Evolutionary conservation across 2,329 filamentous ascomycete species (phyloP), one percentile per base, ranked within the genome.

Genomic region (Neofusicoccum sp.): DNA sequence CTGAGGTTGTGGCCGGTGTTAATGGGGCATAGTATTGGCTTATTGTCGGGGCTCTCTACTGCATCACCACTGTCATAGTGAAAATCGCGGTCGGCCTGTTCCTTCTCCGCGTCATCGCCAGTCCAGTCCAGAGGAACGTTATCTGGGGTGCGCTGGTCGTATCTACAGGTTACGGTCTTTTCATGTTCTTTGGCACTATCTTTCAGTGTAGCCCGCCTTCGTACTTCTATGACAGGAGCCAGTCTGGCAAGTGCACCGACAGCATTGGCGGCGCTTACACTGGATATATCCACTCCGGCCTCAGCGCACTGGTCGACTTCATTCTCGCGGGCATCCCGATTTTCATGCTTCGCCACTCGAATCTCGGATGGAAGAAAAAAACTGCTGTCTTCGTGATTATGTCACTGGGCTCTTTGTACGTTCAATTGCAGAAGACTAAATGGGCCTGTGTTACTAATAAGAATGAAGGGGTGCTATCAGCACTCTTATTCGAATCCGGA

Each of bases 1-100:
- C 1, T 24, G 12, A 0, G 28, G 26, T 14, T 12, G 47, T 8
- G 7, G 43, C 6, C 34, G 43, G 16, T 57, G 36, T 71, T 30
- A 68, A 64, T 9, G 9, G 28, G 36, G 7, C 9, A 20, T 48
- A 77, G 76, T 77, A 70, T 63, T 85, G 80, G 81, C 84, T 79
- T 72, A 75, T 84, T 12, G 81, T 80, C 63, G 82, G 84, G 65
- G 71, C 80, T n/a, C 77, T 79, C 62, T 85, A 85, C 67, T 76
- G 79, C 6, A 68, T 81, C 56, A 75, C 76, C 3, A 81, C 76
- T 33, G 75, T 76, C 40, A 66, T 80, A 11, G 74, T 82, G 41
- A 83, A 83, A 61, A 72, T 83, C 36, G 79, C 82, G 0, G 80
- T 85, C 53, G 80, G 57, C 26, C n/a, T 82, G 16, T 82, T 84